These are phyloP conservation scores for Trifolium subterraneum DNA, from an alignment of 306 rosid genomes.

Conservation along the genomic window DNA sequence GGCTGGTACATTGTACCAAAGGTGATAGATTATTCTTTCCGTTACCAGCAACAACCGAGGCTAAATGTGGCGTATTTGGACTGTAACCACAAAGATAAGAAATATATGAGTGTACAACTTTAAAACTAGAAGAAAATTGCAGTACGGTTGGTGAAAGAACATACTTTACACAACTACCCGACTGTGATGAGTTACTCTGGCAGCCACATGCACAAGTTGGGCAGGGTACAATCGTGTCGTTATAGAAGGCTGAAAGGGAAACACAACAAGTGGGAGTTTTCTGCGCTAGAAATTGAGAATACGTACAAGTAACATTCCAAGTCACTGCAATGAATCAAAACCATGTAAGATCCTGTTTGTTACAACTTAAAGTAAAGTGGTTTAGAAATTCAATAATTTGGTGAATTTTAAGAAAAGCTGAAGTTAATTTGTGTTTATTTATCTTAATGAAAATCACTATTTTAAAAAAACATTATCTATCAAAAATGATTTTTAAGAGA, in stretches of 20 bases:
- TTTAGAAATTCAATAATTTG: too few species aligned
- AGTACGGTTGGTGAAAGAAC: slow-evolving; percentile 35
- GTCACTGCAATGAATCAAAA: slow-evolving; percentile 72
- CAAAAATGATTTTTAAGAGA: too few species aligned
- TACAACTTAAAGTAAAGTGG: too few species aligned
- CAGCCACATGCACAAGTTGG: slow-evolving; percentile 83
- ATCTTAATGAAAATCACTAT: too few species aligned
- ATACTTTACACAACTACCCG: slow-evolving; percentile 74
- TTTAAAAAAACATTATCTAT: too few species aligned
- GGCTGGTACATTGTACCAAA: slow-evolving; percentile 78
- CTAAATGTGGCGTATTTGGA: slow-evolving; percentile 64
- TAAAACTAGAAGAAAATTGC: slow-evolving; percentile 13
- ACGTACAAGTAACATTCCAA: slow-evolving; percentile 87
- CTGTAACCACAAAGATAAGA: slow-evolving; percentile 47
- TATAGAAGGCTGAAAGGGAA: slow-evolving; percentile 86
- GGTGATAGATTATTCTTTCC: slow-evolving; percentile 57
- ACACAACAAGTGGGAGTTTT: slow-evolving; percentile 84
- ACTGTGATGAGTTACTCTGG: slow-evolving; percentile 53
- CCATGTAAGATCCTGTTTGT: not conserved
- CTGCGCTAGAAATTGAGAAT: slow-evolving; percentile 83
- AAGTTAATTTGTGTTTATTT: too few species aligned
- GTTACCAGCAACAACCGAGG: slow-evolving; percentile 65
- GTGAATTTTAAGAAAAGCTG: too few species aligned
- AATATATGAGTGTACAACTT: slow-evolving; percentile 17
- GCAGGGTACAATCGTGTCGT: slow-evolving; percentile 75